Evolutionary conservation across 805 yeast genomes (phyloP), one percentile per base, ranked within the genome.

Genomic region (Cyberlindnera maritima): DNA sequence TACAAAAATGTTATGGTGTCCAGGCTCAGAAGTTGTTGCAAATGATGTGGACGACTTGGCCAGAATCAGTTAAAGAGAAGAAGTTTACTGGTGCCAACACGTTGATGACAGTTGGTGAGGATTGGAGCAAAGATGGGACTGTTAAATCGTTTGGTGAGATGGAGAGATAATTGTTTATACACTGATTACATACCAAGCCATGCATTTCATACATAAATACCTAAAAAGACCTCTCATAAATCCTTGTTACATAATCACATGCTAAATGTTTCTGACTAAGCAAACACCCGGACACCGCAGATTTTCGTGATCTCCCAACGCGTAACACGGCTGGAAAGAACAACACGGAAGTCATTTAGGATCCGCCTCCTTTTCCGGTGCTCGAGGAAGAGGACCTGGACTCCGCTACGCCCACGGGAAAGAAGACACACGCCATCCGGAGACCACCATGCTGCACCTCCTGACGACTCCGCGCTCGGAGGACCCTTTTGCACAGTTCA

Each of bases 51-150:
- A 61, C 60, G 3, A 70, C 64, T 1, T 83, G 90, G 82, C 75
- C 88, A 0, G 48, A 60, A n/a, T 54, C 68, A 2, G 79, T 78
- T 4, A 68, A 70, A 2, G 81, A 75, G 10, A 70, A 69, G 48
- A 77, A 73, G 43, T 83, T 67, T 54, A 84, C 95, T 5, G 90
- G 92, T 8, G 92, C 96, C 13, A 85, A 88, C 5, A 76, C 97
- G 49, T 66, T 94, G 46, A 66, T 79, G 43, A 75, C 92, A 6
- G 64, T 89, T 25, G 91, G 91, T 3, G 96, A 92, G 58, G 96
- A 88, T 41, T 88, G 92, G 86, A 52, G 60, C 12, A 58, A 61
- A 2, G 66, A 66, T 0, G 81, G 85, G 1, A 63, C 48, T 15
- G 60, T 85, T 12, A 71, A 74, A 37, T 37, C 61, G 13, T 69